Base-by-base conservation (phyloP, 148 eudicot species). In the Tetragonia tetragonoides region DNA sequence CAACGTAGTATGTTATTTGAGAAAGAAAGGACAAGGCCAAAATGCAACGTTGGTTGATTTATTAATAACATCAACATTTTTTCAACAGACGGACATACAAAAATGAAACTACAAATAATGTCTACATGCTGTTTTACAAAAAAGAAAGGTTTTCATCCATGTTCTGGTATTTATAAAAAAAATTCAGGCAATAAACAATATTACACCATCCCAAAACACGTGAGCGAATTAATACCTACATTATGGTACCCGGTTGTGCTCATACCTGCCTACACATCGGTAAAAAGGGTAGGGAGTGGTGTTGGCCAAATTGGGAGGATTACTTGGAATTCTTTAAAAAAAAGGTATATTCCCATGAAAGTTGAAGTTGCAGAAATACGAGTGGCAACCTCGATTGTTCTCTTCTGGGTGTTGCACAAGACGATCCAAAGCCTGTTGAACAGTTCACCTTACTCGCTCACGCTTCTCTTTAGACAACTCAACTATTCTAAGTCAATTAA, bases 401-500 rank as follows among this genome's bases (percentile, higher is more conserved):
- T 56, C 6, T 16, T 17, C 7, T 2, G 20, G 66, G 11, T 12
- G 11, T 62, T 62, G 38, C 66, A 62, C 66, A 62, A 62, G 10
- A 21, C 6, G 38, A 62, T 62, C 66, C 66, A 21, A 21, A 28
- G 49, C 51, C 24, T 21, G 23, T 47, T 44, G 54, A 66, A 56
- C 90, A 91, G 97, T 91, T 91, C 80, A 82, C 79, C 64, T 79
- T 91, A 67, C 90, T 89, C 18, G 93, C 97, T 46, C 80, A 79
- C 69, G 75, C 93, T 74, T 87, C 76, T 67, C 91, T 91, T 77
- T 91, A 57, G 93, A 91, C 79, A 84, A 80, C 75, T 82, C 88
- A 42, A 63, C 83, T 65, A 83, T 91, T 69, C 97, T 93, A 0
- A 68, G 61, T 64, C 49, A 37, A 16, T 78, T 61, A 38, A 66